Conservation (phyloP, 352 stramenopile genomes). For the Pythium apleroticum region DNA sequence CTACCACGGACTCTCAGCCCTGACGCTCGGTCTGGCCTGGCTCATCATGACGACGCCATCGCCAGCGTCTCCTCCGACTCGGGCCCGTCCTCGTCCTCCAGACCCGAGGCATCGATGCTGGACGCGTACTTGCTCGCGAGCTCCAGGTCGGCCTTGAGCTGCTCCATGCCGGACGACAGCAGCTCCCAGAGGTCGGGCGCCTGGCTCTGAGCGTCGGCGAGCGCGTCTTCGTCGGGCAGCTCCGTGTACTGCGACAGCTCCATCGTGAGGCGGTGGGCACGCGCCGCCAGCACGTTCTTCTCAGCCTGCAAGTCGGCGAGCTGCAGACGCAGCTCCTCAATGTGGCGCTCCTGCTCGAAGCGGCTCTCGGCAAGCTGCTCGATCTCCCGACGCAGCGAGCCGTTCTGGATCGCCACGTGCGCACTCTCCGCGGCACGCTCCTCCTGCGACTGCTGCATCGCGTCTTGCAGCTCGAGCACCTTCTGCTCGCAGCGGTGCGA, state of each 20-base stretch:
- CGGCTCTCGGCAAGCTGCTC: conserved; percentile 58
- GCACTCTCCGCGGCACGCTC: conserved; percentile 66
- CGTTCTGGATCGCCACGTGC: conserved; percentile 58
- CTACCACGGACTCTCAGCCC: not conserved
- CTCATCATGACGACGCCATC: conserved; percentile 40
- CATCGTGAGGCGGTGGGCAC: conserved; percentile 73
- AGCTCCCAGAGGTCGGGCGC: conserved; percentile 84
- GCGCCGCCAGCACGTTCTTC: conserved; percentile 82
- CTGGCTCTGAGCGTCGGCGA: conserved; percentile 52
- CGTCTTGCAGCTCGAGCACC: conserved; percentile 52
- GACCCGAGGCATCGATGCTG: conserved; percentile 63
- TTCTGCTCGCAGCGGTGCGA: conserved; percentile 68
- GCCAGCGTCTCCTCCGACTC: conserved; percentile 58
- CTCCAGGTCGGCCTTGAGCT: conserved; percentile 86
- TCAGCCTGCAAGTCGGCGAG: conserved; percentile 79
- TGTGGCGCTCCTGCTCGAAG: conserved; percentile 61
- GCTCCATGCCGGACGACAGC: conserved; percentile 85
- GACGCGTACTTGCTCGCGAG: conserved; percentile 85
- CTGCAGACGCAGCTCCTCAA: conserved; percentile 70
- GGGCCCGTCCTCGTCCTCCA: conserved; percentile 35
- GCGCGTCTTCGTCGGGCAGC: conserved; percentile 64
- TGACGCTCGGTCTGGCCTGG: not conserved
- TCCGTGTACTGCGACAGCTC: conserved; percentile 85
- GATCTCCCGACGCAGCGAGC: conserved; percentile 60
- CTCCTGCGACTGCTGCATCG: conserved; percentile 59